Conservation (phyloP, 2,329 filamentous ascomycete species). For the Emmonsia crescens region DNA sequence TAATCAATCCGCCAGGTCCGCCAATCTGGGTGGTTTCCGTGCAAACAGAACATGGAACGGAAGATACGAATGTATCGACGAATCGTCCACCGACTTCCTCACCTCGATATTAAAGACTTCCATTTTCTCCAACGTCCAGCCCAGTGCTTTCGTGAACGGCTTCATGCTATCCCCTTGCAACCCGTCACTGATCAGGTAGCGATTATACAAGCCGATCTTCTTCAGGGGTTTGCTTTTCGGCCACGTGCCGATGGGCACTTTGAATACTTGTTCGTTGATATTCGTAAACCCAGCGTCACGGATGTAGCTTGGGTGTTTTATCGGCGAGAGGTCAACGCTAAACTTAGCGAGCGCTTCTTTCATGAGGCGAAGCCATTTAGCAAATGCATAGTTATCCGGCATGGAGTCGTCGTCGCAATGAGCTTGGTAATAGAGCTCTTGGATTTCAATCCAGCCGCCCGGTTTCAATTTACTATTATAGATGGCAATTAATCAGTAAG, state of each 20-base stretch:
- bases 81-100: neutral
- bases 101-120: slow-evolving; percentile 1
- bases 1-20: neutral
- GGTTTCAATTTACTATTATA: slow-evolving; percentile 17
- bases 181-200: neutral
- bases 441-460: slow-evolving; percentile 24
- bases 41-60: slow-evolving; percentile 1
- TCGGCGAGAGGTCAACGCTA: slow-evolving; percentile 17
- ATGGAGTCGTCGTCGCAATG: slow-evolving; percentile 14
- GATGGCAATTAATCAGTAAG: no score
- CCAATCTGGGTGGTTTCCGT: neutral
- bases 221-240: slow-evolving; percentile 19
- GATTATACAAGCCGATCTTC: slow-evolving; percentile 2
- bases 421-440: slow-evolving; percentile 16
- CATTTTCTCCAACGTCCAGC: neutral
- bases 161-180: slow-evolving; percentile 2
- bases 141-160: neutral
- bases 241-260: slow-evolving; percentile 35
- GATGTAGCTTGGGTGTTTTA: slow-evolving; percentile 19
- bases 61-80: slow-evolving; percentile 1
- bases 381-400: slow-evolving; percentile 12
- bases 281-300: slow-evolving; percentile 34
- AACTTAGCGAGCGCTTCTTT: slow-evolving; percentile 12
- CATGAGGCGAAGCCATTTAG: slow-evolving; percentile 11
- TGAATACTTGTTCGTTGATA: slow-evolving; percentile 31